Conservation (phyloP, 148 eudicot species). For the Rhododendron griersonianum region DNA sequence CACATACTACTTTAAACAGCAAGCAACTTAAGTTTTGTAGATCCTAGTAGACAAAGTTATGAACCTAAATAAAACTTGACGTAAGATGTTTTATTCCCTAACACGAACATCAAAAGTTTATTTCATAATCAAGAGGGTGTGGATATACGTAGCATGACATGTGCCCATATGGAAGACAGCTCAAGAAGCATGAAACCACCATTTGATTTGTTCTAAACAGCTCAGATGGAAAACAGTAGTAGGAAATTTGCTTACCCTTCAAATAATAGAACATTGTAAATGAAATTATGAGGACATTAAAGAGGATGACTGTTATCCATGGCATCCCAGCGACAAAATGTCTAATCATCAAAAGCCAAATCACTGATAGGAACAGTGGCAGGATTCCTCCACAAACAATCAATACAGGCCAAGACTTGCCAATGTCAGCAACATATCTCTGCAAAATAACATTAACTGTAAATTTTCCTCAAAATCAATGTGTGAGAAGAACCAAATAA, state of each 20-base stretch:
- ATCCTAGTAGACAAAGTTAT: background rate
- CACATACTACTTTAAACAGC: background rate
- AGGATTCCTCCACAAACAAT: conserved; percentile 90
- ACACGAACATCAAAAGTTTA: background rate
- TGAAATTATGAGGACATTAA: conserved; percentile 74
- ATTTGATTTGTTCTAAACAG: background rate
- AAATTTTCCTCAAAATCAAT: background rate
- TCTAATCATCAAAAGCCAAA: conserved; percentile 91
- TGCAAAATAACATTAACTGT: conserved; percentile 35
- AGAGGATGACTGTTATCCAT: conserved; percentile 86
- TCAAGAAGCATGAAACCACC: conserved; percentile 27
- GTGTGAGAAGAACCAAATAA: conserved; percentile 42
- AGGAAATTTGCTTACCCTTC: conserved; percentile 58
- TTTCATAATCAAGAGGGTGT: background rate
- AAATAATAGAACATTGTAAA: conserved; percentile 81
- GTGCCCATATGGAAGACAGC: conserved; percentile 12
- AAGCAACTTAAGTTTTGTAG: background rate
- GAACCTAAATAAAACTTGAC: background rate
- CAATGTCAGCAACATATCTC: conserved; percentile 97
- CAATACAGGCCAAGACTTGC: conserved; percentile 89
- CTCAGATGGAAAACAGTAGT: background rate
- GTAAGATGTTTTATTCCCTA: background rate
- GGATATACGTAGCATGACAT: background rate
- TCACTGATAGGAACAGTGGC: conserved; percentile 75
- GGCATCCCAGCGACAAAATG: conserved; percentile 97